Conservation (phyloP, 2,329 filamentous ascomycete species). For the Penicillium sp. region DNA sequence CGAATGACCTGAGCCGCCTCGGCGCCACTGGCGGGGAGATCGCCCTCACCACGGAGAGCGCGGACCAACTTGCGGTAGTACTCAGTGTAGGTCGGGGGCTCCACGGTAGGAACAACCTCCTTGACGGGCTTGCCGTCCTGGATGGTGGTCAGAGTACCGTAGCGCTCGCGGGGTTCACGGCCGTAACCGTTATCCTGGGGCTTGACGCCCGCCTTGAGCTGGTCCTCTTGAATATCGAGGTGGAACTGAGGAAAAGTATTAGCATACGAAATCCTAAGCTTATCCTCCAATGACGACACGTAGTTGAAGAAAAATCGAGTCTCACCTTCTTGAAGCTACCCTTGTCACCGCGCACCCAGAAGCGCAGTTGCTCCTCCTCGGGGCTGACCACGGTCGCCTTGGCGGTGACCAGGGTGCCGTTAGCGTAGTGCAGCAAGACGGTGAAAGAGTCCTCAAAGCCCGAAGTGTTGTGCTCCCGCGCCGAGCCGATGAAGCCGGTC, state of each 20-base stretch:
- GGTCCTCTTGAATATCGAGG: conserved; percentile 75
- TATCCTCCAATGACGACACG: background rate
- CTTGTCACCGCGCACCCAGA: conserved; percentile 75
- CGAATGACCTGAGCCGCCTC: conserved; percentile 59
- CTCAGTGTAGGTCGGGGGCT: conserved; percentile 69
- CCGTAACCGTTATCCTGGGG: conserved; percentile 68
- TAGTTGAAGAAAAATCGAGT: background rate
- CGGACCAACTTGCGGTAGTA: conserved; percentile 64
- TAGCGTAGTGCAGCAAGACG: conserved; percentile 67
- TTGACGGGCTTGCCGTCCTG: conserved; percentile 57
- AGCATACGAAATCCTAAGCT: background rate
- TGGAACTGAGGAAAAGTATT: conserved; percentile 42
- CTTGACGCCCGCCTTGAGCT: conserved; percentile 66
- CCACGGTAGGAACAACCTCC: conserved; percentile 59
- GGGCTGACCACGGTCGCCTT: conserved; percentile 71
- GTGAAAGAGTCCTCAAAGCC: conserved; percentile 58
- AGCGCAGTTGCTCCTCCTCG: conserved; percentile 71
- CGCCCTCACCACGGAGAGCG: conserved; percentile 56
- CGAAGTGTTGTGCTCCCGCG: conserved; percentile 61
- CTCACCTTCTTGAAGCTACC: conserved; percentile 74
- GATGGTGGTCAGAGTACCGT: conserved; percentile 62
- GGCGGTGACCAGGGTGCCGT: conserved; percentile 67
- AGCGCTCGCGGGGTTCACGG: conserved; percentile 61
- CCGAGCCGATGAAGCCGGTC: conserved; percentile 69
- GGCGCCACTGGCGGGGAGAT: conserved; percentile 58